Base-by-base conservation (phyloP, 2,329 filamentous ascomycete genomes). In the Rutstroemia sp. region DNA sequence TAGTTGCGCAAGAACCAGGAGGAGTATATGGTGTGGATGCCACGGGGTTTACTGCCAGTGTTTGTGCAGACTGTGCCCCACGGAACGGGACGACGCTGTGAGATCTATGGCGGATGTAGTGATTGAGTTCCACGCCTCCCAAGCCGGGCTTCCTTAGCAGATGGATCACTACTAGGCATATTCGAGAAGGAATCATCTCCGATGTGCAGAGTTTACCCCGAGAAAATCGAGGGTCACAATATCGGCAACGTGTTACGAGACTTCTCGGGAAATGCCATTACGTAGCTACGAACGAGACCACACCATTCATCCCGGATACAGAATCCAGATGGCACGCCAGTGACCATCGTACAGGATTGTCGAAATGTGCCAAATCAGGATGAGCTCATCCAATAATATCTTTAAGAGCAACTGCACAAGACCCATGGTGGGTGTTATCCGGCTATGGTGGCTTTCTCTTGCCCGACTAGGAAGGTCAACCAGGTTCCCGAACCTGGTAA, bases 21-120 rank as follows among this genome's bases (percentile, higher is more conserved):
- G 14, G 48, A 30, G 27, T 30, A 30, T 48, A 39, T 27, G 19
- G 10, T 10, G 21, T 27, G 44, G n/a, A 48, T 12, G 21, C 21
- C 21, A 21, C 23, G 19, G 44, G 21, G 23, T 52, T 46, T 39
- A 27, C 21, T 39, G 44, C 6, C 44, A 55, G 21, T 45, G 16
- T 17, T 17, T 23, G 37, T 42, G 46, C 38, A 55, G 46, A 23
- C 53, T 50, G 53, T 50, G 53, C 53, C 53, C 37, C 46, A 30
- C 46, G 53, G 53, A 55, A 55, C 53, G 53, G 53, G 27, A 45
- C 53, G 53, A 50, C 9, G 38, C 27, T 55, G 38, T 48, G 37
- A 25, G 45, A 49, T 49, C 53, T 50, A 49, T 50, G 45, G 27
- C 23, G 37, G 17, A 44, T 12, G 19, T 17, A 23, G 38, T 49